phyloP scores from a whole-genome alignment of 108 stramenopile species.

The Bacterosira constricta region DNA sequence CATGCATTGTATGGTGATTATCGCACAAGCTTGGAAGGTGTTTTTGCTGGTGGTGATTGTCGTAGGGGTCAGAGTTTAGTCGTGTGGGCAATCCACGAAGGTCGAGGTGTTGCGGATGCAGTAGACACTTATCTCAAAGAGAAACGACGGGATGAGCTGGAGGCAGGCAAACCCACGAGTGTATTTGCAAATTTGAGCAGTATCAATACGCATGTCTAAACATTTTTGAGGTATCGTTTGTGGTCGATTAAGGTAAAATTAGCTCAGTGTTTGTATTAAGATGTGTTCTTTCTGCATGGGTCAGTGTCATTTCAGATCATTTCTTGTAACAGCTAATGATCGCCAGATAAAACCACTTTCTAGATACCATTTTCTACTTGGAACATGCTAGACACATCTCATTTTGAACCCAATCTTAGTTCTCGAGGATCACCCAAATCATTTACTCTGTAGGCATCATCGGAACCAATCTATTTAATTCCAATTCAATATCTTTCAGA shows the following conservation, averaged over 20 bases:
- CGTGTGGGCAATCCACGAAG: constrained; percentile 99
- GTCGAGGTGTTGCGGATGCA: constrained; percentile 92
- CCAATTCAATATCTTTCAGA: constrained; percentile 34
- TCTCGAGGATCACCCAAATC: no score
- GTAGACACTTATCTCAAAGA: constrained; percentile 80
- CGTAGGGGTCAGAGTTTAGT: constrained; percentile 96
- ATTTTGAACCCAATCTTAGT: no score
- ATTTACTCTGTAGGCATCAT: constrained; percentile 28
- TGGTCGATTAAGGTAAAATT: no score
- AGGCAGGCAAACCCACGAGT: constrained; percentile 53
- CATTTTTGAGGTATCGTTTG: constrained; percentile 3
- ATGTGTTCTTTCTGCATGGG: no score
- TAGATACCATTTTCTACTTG: no score
- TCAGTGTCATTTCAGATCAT: no score
- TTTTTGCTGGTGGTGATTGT: constrained; percentile 98
- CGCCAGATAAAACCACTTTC: no score
- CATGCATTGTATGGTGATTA: constrained; percentile 96
- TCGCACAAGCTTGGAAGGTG: constrained; percentile 92
- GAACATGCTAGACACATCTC: no score
- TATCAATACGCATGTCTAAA: constrained; percentile 61
- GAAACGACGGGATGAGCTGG: constrained; percentile 66
- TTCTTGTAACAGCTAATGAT: no score
- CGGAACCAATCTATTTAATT: constrained; percentile 40
- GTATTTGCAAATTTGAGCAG: constrained; percentile 86
- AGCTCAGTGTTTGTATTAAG: no score